Evolutionary conservation across 176 grass and related monocot species (phyloP), one percentile per base, ranked within the genome.

Genomic region (Rhynchospora tenuis): DNA sequence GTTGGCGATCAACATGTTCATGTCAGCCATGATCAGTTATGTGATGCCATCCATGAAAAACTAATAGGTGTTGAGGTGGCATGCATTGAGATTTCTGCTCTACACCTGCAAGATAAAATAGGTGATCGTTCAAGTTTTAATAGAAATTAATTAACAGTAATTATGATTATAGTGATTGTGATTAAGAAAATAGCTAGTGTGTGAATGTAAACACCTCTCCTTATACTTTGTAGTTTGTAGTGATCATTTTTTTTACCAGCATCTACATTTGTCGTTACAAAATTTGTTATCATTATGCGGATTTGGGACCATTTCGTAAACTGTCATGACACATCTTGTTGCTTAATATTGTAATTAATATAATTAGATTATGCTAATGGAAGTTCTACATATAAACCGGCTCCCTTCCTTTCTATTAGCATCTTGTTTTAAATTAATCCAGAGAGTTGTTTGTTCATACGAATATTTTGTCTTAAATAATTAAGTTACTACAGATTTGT

Each of bases 11-110:
- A 17, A 55, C 50, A 47, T 63, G 56, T 81, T 47, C 15, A 33
- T 60, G 45, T 64, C 42, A 87, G 52, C 64, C 81, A 87, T 60
- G 88, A 87, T 64, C 85, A 84, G 57, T 62, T 90, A 59, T 87
- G 85, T 38, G 81, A 90, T 52, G 88, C 85, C 85, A 84, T 90
- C 58, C 81, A 87, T 72, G 81, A 84, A 64, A 68, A 81, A 44
- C 62, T 84, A 22, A 28, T 90, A 33, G 52, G 50, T 29, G 19
- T 60, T 43, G 84, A 90, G 71, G 51, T 84, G 61, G 51, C 11
- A 16, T 22, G 60, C 46, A 59, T 50, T 13, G 31, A 78, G 22
- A 79, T 55, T 26, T 83, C 81, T 4, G 26, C n/a, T 46, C 63
- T 84, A 26, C 24, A 28, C 59, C 47, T 80, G 29, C n/a, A 83